A percentile compares a stretch with the other conserved stretches of the same genome.
phyloP scores from a whole-genome alignment of 139 green algal species.

The Chlorella sp. region DNA sequence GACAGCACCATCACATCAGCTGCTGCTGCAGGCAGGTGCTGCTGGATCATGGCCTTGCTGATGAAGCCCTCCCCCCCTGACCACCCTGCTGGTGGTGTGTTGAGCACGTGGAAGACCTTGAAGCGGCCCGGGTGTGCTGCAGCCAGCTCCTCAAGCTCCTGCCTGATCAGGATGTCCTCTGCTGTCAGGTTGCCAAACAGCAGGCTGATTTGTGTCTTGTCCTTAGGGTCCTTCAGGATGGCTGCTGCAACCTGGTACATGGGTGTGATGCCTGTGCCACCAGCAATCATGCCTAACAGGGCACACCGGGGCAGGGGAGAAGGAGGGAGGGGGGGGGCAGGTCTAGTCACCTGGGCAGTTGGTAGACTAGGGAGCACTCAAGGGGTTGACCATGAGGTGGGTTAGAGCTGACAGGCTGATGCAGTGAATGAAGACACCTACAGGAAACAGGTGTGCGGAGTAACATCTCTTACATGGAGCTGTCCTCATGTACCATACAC shows the following conservation, averaged over 20 bases:
- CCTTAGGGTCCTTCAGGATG: constrained; percentile 71
- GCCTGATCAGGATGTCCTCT: constrained; percentile 86
- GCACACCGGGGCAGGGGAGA: no score
- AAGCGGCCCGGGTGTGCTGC: constrained; percentile 40
- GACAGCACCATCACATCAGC: constrained; percentile 56
- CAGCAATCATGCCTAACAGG: constrained; percentile 93
- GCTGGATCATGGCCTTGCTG: constrained; percentile 62
- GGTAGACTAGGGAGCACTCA: no score
- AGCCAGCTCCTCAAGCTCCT: constrained; percentile 60
- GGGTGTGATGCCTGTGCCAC: constrained; percentile 93
- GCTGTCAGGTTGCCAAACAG: constrained; percentile 83
- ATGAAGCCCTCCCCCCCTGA: constrained; percentile 70
- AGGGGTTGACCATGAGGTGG: no score
- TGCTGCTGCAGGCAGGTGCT: constrained; percentile 11
- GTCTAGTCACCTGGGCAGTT: no score
- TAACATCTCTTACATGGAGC: no score
- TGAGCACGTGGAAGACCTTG: constrained; percentile 40
- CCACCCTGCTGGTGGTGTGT: constrained; percentile 52
- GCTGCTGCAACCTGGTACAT: constrained; percentile 82
- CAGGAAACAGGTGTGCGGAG: no score
- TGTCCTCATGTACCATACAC: no score
- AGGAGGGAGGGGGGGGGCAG: no score
- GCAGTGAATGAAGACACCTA: no score
- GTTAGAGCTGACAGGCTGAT: no score
- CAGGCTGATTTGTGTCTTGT: constrained; percentile 64